Percentiles rank a stretch among this genome's conserved stretches.
These are phyloP conservation scores for Paramecium primaurelia DNA, from an alignment of 73 alveolate species.

Conservation along the genomic window DNA sequence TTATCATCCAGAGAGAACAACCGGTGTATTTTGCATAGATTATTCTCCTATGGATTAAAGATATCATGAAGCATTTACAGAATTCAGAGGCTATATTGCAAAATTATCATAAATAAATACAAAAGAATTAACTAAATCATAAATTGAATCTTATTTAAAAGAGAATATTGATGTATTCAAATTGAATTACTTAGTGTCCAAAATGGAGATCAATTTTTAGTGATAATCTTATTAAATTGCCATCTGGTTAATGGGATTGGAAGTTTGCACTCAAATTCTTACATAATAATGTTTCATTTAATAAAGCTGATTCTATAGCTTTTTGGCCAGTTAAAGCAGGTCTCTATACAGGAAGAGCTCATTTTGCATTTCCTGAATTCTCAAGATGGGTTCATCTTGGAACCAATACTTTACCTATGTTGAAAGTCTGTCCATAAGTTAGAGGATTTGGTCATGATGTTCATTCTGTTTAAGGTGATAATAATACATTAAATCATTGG, in stretches of 20 bases:
- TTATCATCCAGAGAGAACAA: constrained; percentile 71
- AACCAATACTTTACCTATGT: constrained; percentile 85
- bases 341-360: constrained; percentile 75
- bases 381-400: constrained; percentile 83
- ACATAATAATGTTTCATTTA: constrained; percentile 48
- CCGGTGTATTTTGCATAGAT: constrained; percentile 81
- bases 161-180: constrained; percentile 42
- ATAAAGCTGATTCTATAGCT: constrained; percentile 70
- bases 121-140: background rate
- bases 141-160: constrained; percentile 47
- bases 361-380: constrained; percentile 75
- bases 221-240: constrained; percentile 53
- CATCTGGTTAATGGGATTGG: constrained; percentile 36
- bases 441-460: constrained; percentile 71
- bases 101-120: constrained; percentile 44
- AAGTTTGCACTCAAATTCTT: constrained; percentile 36
- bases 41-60: constrained; percentile 82
- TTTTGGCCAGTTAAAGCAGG: constrained; percentile 72
- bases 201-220: constrained; percentile 77
- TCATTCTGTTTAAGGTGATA: constrained; percentile 69
- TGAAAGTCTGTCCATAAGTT: constrained; percentile 80
- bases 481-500: constrained; percentile 80
- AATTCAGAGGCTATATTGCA: constrained; percentile 67
- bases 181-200: constrained; percentile 43
- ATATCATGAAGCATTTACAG: constrained; percentile 76